Evolutionary conservation across 179 eudicot species (phyloP), one percentile per base, ranked within the genome.

Genomic region (Silene noctiflora): DNA sequence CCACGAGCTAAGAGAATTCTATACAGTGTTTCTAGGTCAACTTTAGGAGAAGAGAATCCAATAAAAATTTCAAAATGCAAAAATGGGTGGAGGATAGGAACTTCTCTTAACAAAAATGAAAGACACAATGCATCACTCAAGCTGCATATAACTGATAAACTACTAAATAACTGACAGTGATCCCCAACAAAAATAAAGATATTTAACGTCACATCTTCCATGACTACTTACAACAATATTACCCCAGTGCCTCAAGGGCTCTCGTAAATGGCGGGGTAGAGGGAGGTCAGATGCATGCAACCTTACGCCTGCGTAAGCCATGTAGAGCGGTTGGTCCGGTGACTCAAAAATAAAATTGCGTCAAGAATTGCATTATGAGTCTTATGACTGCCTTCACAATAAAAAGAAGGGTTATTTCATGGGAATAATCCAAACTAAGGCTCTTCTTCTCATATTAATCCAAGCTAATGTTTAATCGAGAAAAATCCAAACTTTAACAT

Each of bases 41-140:
- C 46, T 35, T 35, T 35, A 31, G 42, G 48, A 31, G 42, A 35
- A 68, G 17, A 39, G 25, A 42, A 39, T n/a, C 71, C 22, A 39
- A 39, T 42, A 2, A 20, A 39, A 39, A 39, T 68, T 42, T 20
- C 0, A 3, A 39, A 39, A 68, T 39, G 39, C 44, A 39, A 39
- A 39, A 12, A 67, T n/a, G 25, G 3, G 14, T 68, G 44, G 14
- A 9, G 44, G 21, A 31, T 46, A 7, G 12, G 20, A 39, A 68
- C 25, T 39, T n/a, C 55, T 19, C 55, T 42, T 9, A 39, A 69
- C 59, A 69, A 69, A 69, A 24, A 69, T 44, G 73, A 46, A 44
- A 46, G 31, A 39, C 53, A 67, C 3, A 35, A 67, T 12, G 53
- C 71, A 35, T 4, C 5, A 39, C 53, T 42, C 16, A 67, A 9